phyloP scores from a whole-genome alignment of 2,329 filamentous ascomycete genomes.

The Xylariomycetidae sp. region DNA sequence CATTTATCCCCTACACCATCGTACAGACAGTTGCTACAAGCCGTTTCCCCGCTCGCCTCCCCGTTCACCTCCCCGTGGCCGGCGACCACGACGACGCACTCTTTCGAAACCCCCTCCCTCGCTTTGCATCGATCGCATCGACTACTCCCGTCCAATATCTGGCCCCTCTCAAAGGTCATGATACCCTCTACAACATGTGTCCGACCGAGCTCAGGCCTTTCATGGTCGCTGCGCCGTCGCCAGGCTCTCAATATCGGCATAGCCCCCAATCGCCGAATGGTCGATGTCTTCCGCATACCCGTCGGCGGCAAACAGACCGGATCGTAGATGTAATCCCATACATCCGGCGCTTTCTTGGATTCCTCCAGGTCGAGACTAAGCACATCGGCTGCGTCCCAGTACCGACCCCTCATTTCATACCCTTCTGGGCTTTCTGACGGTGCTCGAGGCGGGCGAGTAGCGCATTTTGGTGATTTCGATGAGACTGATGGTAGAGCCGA shows the following conservation, averaged over 20 bases:
- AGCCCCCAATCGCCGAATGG: slow-evolving; percentile 10
- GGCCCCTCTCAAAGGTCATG: slow-evolving; percentile 18
- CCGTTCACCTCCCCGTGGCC: too few relatives aligned
- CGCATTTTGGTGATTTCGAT: neutral
- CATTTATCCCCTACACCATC: slow-evolving; percentile 9
- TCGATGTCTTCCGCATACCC: slow-evolving; percentile 7
- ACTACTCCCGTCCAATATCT: slow-evolving; percentile 7
- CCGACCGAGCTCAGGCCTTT: slow-evolving; percentile 8
- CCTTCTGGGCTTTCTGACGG: slow-evolving; percentile 13
- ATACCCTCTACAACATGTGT: slow-evolving; percentile 12
- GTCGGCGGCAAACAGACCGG: slow-evolving; percentile 14
- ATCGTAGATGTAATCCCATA: slow-evolving; percentile 17
- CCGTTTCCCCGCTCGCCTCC: too few relatives aligned
- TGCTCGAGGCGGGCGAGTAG: slow-evolving; percentile 7
- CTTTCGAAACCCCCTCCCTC: slow-evolving; percentile 10
- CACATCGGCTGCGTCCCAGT: slow-evolving; percentile 15
- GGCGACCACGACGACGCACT: slow-evolving; percentile 10
- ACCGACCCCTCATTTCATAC: slow-evolving; percentile 15
- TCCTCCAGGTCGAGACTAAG: slow-evolving; percentile 13
- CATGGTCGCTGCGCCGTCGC: slow-evolving; percentile 12
- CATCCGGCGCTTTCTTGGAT: slow-evolving; percentile 12
- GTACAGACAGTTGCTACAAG: slow-evolving; percentile 17
- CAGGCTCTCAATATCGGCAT: slow-evolving; percentile 14
- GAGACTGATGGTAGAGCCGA: neutral
- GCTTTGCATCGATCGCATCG: slow-evolving; percentile 11